Percentiles rank a stretch among this genome's conserved stretches.
These are phyloP conservation scores for Tillandsia leiboldiana DNA, from an alignment of 176 grass and related monocot genomes.

Conservation along the genomic window DNA sequence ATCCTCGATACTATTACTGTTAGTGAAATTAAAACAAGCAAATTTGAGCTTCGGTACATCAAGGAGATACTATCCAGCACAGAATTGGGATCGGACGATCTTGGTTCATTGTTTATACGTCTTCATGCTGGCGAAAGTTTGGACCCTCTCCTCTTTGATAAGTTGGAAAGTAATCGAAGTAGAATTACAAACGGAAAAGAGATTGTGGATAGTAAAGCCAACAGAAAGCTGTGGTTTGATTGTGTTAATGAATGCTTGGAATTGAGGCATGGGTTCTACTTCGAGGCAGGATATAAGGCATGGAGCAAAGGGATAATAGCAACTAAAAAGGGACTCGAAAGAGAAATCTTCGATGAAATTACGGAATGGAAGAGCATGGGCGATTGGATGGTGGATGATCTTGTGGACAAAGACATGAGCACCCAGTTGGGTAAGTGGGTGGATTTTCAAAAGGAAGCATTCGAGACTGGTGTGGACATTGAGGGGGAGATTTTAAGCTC, in stretches of 20 bases:
- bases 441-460: slow-evolving; percentile 49
- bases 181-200: slow-evolving; percentile 24
- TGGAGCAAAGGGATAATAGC: slow-evolving; percentile 55
- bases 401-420: slow-evolving; percentile 85
- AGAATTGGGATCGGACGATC: slow-evolving; percentile 26
- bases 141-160: slow-evolving; percentile 41
- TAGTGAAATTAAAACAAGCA: slow-evolving; percentile 14
- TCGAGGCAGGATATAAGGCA: slow-evolving; percentile 57
- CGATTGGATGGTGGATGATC: slow-evolving; percentile 46
- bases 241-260: slow-evolving; percentile 60
- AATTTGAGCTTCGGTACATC: slow-evolving; percentile 42
- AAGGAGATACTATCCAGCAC: slow-evolving; percentile 36
- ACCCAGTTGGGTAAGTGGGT: slow-evolving; percentile 51
- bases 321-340: slow-evolving; percentile 22
- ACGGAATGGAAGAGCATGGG: slow-evolving; percentile 53
- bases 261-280: slow-evolving; percentile 37
- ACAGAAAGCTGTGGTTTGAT: slow-evolving; percentile 46
- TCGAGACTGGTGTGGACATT: slow-evolving; percentile 46
- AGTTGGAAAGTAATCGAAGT: slow-evolving; percentile 28
- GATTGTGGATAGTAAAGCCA: slow-evolving; percentile 6
- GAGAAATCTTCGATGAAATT: slow-evolving; percentile 44
- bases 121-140: slow-evolving; percentile 14
- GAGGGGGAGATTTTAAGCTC: slow-evolving; percentile 48
- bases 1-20: slow-evolving; percentile 28
- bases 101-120: slow-evolving; percentile 18